Evolutionary conservation across 2,329 filamentous ascomycete genomes (phyloP).

Genomic region (Dactylellina parvicollis): DNA sequence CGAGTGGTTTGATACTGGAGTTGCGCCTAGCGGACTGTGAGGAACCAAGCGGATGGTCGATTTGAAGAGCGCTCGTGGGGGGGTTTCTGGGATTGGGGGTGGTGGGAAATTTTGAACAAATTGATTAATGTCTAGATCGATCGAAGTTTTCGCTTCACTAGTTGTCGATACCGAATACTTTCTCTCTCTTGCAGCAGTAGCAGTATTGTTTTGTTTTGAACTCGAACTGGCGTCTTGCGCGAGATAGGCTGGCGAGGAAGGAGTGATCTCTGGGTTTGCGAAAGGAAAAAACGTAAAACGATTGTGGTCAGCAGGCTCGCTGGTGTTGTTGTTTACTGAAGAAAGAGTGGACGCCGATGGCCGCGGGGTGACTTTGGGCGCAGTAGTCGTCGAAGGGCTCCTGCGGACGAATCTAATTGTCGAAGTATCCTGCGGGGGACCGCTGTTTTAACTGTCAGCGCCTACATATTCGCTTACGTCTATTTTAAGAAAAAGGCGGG

Average conservation of each 20-base stretch:
- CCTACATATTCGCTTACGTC: constrained; percentile 27
- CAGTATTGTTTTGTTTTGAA: constrained; percentile 33
- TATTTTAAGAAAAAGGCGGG: constrained; percentile 48
- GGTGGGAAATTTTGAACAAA: constrained; percentile 53
- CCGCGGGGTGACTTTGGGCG: constrained; percentile 38
- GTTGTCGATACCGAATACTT: constrained; percentile 33
- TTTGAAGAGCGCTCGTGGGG: constrained; percentile 23
- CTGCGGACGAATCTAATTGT: constrained; percentile 53
- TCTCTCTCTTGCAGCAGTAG: constrained; percentile 9
- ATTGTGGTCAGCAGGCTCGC: constrained; percentile 53
- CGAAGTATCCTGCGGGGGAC: constrained; percentile 51
- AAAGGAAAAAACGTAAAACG: constrained; percentile 37
- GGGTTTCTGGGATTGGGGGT: constrained; percentile 50
- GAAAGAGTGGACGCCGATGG: constrained; percentile 54
- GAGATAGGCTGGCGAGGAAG: constrained; percentile 44
- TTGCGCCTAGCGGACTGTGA: constrained; percentile 46
- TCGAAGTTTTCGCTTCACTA: constrained; percentile 46
- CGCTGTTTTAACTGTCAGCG: constrained; percentile 51
- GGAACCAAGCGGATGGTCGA: constrained; percentile 52
- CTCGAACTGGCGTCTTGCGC: constrained; percentile 39
- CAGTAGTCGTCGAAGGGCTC: constrained; percentile 36
- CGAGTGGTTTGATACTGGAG: constrained; percentile 47
- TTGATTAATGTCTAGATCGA: constrained; percentile 38
- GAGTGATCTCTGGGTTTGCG: constrained; percentile 32
- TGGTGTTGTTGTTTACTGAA: constrained; percentile 31